Conservation (phyloP, 371 early-diverging fungal genomes). For the Rhizopus sp. region DNA sequence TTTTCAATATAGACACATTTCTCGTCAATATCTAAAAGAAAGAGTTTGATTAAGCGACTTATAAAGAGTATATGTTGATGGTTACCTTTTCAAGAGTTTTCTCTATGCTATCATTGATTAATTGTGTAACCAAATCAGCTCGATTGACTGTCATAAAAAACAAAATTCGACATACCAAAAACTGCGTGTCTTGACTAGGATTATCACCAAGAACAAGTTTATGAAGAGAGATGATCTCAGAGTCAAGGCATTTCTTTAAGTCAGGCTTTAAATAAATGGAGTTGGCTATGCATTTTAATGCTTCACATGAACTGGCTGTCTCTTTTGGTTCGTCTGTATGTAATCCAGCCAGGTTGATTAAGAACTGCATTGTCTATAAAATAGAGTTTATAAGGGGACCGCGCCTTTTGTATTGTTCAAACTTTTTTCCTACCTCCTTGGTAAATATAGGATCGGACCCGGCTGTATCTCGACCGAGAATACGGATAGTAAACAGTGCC, state of each 20-base stretch:
- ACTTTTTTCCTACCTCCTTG: conserved; percentile 16
- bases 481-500: conserved; percentile 22
- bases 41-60: neutral
- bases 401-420: neutral
- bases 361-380: conserved; percentile 33
- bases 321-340: conserved; percentile 19
- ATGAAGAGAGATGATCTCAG: conserved; percentile 15
- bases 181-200: conserved; percentile 51
- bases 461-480: conserved; percentile 24
- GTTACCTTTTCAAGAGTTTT: conserved; percentile 46
- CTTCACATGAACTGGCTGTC: conserved; percentile 42
- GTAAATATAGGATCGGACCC: conserved; percentile 30
- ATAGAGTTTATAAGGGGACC: neutral
- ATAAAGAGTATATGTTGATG: neutral
- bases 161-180: conserved; percentile 57
- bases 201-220: conserved; percentile 6
- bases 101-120: conserved; percentile 48
- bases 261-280: conserved; percentile 51
- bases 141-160: conserved; percentile 60
- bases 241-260: conserved; percentile 47
- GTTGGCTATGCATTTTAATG: conserved; percentile 63
- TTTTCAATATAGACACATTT: conserved; percentile 14
- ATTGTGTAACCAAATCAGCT: conserved; percentile 36
- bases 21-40: neutral
- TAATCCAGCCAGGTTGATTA: conserved; percentile 30